Conservation (phyloP, 371 early-diverging fungal species). For the Saksenaea vasiformis region DNA sequence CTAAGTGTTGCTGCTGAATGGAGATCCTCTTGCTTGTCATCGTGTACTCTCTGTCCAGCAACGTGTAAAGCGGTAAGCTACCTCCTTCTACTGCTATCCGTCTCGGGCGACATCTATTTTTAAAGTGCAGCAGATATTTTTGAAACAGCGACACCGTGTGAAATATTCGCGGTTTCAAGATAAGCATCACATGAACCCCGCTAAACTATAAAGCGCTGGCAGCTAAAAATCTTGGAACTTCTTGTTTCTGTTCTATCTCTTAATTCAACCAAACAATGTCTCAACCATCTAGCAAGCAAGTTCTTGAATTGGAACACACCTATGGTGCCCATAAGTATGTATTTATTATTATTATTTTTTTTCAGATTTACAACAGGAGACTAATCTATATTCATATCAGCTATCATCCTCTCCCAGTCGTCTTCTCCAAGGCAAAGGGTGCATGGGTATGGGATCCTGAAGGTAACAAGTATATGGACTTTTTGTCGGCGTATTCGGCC, state of each 20-base stretch:
- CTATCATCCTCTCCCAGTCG: constrained; percentile 97
- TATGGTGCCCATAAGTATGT: constrained; percentile 15
- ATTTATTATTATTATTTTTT: background rate
- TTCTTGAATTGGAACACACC: constrained; percentile 8
- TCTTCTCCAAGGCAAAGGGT: constrained; percentile 89
- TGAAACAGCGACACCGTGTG: no score
- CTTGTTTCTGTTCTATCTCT: background rate
- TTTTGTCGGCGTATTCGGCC: constrained; percentile 95
- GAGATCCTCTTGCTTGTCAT: no score
- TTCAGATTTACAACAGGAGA: constrained; percentile 1
- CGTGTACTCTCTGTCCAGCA: no score
- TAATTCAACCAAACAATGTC: constrained; percentile 4
- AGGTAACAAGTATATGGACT: constrained; percentile 94
- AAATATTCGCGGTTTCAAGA: background rate
- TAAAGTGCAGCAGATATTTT: no score
- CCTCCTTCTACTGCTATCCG: no score
- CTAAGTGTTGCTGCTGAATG: no score
- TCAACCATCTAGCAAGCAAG: constrained; percentile 11
- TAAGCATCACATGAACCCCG: background rate
- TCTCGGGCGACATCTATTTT: no score
- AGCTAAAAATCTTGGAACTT: background rate
- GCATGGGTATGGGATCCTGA: constrained; percentile 96
- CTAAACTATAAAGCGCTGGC: background rate
- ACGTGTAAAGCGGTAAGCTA: no score
- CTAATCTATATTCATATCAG: constrained; percentile 33